Evolutionary conservation across 768 basidiomycete genomes (phyloP).

Genomic region (Mycena amicta): DNA sequence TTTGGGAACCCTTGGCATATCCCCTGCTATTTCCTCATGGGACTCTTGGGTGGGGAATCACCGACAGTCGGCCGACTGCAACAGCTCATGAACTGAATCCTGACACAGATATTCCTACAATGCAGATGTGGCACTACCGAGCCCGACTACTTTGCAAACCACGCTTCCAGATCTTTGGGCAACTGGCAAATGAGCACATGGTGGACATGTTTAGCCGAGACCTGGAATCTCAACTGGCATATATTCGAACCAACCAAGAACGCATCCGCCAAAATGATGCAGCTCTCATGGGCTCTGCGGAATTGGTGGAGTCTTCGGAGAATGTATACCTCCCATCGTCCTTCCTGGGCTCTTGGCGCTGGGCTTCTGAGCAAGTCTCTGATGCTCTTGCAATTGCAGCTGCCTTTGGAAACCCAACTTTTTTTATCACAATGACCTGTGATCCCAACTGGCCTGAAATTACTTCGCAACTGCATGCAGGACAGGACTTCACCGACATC

Average conservation of each 20-base stretch:
- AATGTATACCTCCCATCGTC: constrained; percentile 40
- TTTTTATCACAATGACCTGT: too few relatives aligned
- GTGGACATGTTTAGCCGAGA: too few relatives aligned
- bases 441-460: constrained; percentile 42
- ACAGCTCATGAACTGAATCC: not conserved
- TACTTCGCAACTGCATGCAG: too few relatives aligned
- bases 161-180: too few relatives aligned
- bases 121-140: not conserved
- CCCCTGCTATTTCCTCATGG: too few relatives aligned
- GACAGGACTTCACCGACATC: too few relatives aligned
- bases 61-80: not conserved
- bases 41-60: constrained; percentile 27
- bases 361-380: constrained; percentile 40
- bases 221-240: too few relatives aligned
- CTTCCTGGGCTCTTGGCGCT: too few relatives aligned
- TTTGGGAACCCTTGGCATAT: constrained; percentile 31
- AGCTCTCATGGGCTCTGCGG: not conserved
- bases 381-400: constrained; percentile 39
- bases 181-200: not conserved
- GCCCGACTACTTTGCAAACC: not conserved
- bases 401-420: constrained; percentile 30
- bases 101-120: not conserved
- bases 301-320: constrained; percentile 11
- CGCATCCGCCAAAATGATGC: constrained; percentile 11
- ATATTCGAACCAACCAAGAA: constrained; percentile 26